Evolutionary conservation across 768 basidiomycete genomes (phyloP).

Genomic region (Coprinellus micaceus): DNA sequence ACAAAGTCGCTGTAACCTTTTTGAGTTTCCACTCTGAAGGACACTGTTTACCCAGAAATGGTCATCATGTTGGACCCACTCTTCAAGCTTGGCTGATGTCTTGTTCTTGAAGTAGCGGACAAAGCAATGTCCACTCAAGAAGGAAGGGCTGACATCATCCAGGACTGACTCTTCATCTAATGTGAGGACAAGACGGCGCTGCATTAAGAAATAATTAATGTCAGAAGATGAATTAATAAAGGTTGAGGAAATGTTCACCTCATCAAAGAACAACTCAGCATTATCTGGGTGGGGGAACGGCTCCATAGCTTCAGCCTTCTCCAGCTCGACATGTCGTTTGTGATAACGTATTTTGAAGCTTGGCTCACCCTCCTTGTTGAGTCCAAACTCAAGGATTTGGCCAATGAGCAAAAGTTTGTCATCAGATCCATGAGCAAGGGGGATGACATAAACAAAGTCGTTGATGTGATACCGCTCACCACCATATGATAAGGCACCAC

Average conservation of each 20-base stretch:
- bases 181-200: slow-evolving; percentile 45
- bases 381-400: slow-evolving; percentile 40
- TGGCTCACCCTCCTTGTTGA: slow-evolving; percentile 23
- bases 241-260: slow-evolving; percentile 28
- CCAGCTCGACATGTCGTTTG: slow-evolving; percentile 43
- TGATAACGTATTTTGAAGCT: slow-evolving; percentile 38
- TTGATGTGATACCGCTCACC: slow-evolving; percentile 45
- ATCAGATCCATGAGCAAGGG: slow-evolving; percentile 7
- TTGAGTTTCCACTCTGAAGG: slow-evolving; percentile 35
- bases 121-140: slow-evolving; percentile 55
- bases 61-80: slow-evolving; percentile 53
- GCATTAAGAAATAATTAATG: slow-evolving; percentile 18
- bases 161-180: slow-evolving; percentile 8
- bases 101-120: slow-evolving; percentile 35
- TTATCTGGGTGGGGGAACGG: not conserved
- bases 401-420: slow-evolving; percentile 45
- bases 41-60: slow-evolving; percentile 59
- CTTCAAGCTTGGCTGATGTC: slow-evolving; percentile 27
- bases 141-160: slow-evolving; percentile 27
- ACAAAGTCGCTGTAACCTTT: not conserved
- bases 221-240: not conserved
- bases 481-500: slow-evolving; percentile 18
- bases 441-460: slow-evolving; percentile 60
- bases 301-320: slow-evolving; percentile 13
- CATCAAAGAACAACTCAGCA: slow-evolving; percentile 31